These are phyloP conservation scores for Fistulifera solaris DNA, from an alignment of 108 stramenopile genomes.

Conservation along the genomic window DNA sequence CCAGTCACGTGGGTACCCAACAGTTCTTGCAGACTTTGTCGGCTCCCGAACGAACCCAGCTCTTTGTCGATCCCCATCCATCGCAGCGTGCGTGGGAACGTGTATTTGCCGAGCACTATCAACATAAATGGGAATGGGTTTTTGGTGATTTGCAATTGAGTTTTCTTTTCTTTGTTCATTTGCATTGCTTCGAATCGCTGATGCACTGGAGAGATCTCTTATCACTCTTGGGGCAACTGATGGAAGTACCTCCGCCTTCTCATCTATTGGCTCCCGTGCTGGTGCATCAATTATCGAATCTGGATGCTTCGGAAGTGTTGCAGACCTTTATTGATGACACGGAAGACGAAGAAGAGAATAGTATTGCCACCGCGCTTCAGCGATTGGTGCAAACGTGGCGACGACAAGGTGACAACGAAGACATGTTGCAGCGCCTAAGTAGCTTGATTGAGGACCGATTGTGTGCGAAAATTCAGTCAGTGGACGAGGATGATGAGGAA, in stretches of 20 bases:
- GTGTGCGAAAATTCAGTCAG: too few relatives aligned
- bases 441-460: too few relatives aligned
- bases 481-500: too few relatives aligned
- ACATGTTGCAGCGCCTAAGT: too few relatives aligned
- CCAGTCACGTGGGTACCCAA: conserved; percentile 49
- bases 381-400: too few relatives aligned
- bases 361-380: too few relatives aligned
- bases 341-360: too few relatives aligned
- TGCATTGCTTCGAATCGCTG: conserved; percentile 67
- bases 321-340: background rate
- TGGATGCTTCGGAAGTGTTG: background rate
- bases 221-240: too few relatives aligned
- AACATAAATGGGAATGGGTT: conserved; percentile 25
- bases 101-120: conserved; percentile 30
- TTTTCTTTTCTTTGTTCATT: conserved; percentile 53
- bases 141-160: conserved; percentile 74
- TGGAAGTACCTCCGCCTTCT: background rate
- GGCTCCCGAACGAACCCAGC: conserved; percentile 40
- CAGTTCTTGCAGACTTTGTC: conserved; percentile 37
- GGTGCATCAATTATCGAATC: background rate
- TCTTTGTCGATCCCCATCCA: conserved; percentile 23
- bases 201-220: conserved; percentile 70
- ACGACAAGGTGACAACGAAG: too few relatives aligned
- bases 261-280: background rate
- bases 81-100: conserved; percentile 16